These are phyloP conservation scores for Candida smagusa DNA, from an alignment of 1,139 yeast species.

Conservation along the genomic window DNA sequence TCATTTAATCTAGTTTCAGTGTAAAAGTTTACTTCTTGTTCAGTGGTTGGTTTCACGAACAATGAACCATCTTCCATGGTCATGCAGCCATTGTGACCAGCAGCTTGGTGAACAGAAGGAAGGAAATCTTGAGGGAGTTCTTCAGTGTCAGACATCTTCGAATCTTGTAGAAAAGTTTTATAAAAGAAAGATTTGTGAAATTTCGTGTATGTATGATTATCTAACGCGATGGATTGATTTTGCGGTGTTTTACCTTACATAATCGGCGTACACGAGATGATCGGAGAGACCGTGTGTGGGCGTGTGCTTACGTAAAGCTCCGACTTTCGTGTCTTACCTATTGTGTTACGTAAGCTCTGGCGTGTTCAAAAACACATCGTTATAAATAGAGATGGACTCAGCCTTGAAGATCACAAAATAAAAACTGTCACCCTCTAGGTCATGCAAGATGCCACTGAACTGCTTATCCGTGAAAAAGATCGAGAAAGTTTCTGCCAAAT, in stretches of 20 bases:
- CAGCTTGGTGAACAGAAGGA: slow-evolving; percentile 52
- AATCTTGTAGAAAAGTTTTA: not conserved
- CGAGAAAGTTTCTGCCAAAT: too few relatives aligned
- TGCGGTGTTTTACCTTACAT: not conserved
- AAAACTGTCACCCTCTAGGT: too few relatives aligned
- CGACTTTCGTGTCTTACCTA: too few relatives aligned
- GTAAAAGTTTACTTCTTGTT: slow-evolving; percentile 74
- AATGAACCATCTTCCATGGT: slow-evolving; percentile 56
- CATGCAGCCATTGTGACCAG: slow-evolving; percentile 86
- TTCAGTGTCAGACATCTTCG: slow-evolving; percentile 4
- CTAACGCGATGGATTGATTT: not conserved
- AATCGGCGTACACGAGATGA: too few relatives aligned
- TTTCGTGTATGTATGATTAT: not conserved
- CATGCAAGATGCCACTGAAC: too few relatives aligned
- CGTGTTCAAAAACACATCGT: too few relatives aligned
- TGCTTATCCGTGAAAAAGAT: too few relatives aligned
- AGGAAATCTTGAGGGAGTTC: slow-evolving; percentile 6
- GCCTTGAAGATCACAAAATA: too few relatives aligned
- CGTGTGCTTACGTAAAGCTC: too few relatives aligned
- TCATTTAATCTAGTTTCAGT: slow-evolving; percentile 16
- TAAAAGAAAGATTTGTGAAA: not conserved
- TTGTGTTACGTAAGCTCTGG: too few relatives aligned
- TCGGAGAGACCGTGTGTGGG: too few relatives aligned
- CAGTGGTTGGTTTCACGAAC: slow-evolving; percentile 65
- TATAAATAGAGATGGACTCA: too few relatives aligned